A percentile compares a stretch with the other conserved stretches of the same genome.
phyloP scores from a whole-genome alignment of 2,329 filamentous ascomycete species.

The Colletotrichum falcatum region DNA sequence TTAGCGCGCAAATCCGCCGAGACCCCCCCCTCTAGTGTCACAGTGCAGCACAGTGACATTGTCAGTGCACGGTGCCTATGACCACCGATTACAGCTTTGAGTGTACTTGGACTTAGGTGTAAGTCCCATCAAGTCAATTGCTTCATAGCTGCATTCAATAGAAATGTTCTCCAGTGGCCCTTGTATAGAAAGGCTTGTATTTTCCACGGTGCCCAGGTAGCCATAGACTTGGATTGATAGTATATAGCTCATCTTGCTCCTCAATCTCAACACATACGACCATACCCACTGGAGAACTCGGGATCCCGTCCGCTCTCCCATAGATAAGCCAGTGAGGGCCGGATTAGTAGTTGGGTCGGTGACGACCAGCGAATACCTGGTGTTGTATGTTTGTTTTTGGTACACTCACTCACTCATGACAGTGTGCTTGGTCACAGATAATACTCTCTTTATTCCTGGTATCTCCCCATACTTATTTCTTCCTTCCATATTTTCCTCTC shows the following conservation, averaged over 20 bases:
- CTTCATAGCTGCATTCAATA: too few species aligned
- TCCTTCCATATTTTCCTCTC: neutral
- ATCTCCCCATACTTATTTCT: neutral
- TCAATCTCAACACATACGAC: neutral
- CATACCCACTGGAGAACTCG: constrained; percentile 9
- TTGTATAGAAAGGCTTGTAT: neutral
- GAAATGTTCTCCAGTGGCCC: too few species aligned
- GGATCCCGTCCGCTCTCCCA: constrained; percentile 9
- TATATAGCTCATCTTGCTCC: rapidly evolving
- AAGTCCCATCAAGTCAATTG: too few species aligned
- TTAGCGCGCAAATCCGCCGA: neutral
- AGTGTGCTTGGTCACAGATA: neutral
- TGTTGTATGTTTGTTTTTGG: neutral
- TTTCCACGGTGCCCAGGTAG: neutral
- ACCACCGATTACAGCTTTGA: neutral
- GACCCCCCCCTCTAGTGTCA: neutral
- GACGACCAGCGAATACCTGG: constrained; percentile 9
- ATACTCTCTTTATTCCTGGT: too few species aligned
- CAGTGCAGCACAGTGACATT: constrained; percentile 21
- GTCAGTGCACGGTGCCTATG: constrained; percentile 11
- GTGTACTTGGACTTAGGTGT: too few species aligned
- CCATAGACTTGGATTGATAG: neutral
- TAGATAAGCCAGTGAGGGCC: constrained; percentile 1
- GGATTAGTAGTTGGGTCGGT: constrained; percentile 9
- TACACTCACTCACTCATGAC: too few species aligned